Percentiles rank a stretch among this genome's conserved stretches.
These are phyloP conservation scores for Solanum tarapatanum DNA, from an alignment of 257 asterid species.

Conservation along the genomic window DNA sequence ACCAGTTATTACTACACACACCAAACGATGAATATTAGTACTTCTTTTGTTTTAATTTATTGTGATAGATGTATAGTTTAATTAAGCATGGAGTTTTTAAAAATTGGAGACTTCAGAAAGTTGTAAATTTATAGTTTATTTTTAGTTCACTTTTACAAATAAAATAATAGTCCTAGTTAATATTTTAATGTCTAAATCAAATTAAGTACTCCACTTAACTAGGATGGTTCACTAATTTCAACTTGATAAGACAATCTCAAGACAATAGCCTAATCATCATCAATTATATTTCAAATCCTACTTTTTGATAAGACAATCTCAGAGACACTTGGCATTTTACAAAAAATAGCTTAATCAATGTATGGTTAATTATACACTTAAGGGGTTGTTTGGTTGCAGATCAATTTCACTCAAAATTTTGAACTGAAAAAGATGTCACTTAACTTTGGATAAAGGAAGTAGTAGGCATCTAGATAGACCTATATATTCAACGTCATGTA, in stretches of 20 bases:
- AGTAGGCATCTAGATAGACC: no score
- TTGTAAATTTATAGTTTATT: background rate
- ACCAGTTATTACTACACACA: background rate
- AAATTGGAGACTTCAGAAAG: background rate
- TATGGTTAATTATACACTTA: background rate
- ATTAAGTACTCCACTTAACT: background rate
- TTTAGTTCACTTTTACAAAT: background rate
- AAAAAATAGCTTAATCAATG: background rate
- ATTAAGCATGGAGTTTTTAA: background rate
- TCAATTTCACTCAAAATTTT: background rate
- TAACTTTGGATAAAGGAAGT: no score
- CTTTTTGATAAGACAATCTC: background rate
- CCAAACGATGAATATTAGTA: background rate
- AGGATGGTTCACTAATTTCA: background rate
- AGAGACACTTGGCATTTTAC: background rate
- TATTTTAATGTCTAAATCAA: background rate
- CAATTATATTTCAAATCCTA: background rate
- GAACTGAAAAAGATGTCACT: no score
- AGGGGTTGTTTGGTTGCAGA: background rate
- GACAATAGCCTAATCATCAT: background rate
- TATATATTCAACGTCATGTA: no score
- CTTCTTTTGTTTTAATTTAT: background rate
- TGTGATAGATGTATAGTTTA: background rate
- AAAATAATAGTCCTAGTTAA: background rate
- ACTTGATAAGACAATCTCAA: background rate